Evolutionary conservation across 768 basidiomycete species (phyloP).

Genomic region (Sarcomyxa edulis): DNA sequence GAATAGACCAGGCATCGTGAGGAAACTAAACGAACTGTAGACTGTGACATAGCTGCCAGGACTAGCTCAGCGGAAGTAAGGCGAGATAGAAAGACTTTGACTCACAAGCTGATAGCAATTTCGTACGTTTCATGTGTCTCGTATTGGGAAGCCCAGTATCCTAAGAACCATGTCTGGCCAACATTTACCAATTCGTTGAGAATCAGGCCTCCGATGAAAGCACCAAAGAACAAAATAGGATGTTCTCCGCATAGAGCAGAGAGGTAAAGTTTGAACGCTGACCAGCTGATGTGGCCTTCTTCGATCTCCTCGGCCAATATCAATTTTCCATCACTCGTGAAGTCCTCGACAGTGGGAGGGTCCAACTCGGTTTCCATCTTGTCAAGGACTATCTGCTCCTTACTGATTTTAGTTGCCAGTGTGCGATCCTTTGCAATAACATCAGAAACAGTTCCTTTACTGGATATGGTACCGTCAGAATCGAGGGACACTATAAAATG

Average conservation of each 20-base stretch:
- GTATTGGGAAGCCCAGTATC: slow-evolving; percentile 42
- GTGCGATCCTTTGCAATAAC: slow-evolving; percentile 36
- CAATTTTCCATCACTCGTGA: slow-evolving; percentile 48
- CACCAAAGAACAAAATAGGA: slow-evolving; percentile 26
- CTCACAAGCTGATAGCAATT: too few relatives aligned
- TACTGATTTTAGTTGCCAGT: slow-evolving; percentile 22
- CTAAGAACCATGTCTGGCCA: slow-evolving; percentile 37
- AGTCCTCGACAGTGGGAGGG: slow-evolving; percentile 11
- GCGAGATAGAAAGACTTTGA: too few relatives aligned
- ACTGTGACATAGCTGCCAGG: slow-evolving; percentile 43
- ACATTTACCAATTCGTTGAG: slow-evolving; percentile 18
- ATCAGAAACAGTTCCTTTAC: slow-evolving; percentile 44
- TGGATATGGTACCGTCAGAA: slow-evolving; percentile 44
- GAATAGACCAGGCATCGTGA: background rate
- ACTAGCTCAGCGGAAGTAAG: background rate
- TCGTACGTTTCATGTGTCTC: slow-evolving; percentile 23
- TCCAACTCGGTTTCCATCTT: slow-evolving; percentile 20
- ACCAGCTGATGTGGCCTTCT: slow-evolving; percentile 53
- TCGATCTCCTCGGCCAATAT: slow-evolving; percentile 61
- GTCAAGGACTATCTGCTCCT: slow-evolving; percentile 22
- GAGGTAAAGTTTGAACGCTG: slow-evolving; percentile 36
- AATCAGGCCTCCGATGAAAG: slow-evolving; percentile 18
- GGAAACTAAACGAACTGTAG: slow-evolving; percentile 22
- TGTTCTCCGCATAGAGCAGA: slow-evolving; percentile 29
- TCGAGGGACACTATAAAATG: slow-evolving; percentile 52